Conservation (phyloP, 495 filamentous ascomycete genomes). For the Lasiosphaeris hirsuta region DNA sequence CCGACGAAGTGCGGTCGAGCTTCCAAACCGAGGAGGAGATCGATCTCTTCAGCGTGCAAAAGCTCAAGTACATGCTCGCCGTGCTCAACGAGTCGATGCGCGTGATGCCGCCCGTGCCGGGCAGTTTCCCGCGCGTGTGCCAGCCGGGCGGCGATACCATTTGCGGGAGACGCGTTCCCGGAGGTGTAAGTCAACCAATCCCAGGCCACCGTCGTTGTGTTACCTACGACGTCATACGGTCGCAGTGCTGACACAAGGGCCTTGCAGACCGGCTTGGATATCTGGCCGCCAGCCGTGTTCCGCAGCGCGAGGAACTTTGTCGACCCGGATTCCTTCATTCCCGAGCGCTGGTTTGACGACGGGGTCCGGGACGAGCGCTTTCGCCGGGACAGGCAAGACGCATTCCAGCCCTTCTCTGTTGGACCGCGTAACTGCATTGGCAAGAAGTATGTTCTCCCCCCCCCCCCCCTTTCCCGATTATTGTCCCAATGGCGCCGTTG, state of each 20-base stretch:
- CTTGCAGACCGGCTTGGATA: slow-evolving; percentile 46
- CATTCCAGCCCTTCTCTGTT: slow-evolving; percentile 44
- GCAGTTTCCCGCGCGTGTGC: slow-evolving; percentile 37
- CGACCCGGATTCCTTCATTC: slow-evolving; percentile 44
- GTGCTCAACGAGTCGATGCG: slow-evolving; percentile 52
- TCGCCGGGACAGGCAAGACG: slow-evolving; percentile 41
- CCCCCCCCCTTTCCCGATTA: background rate
- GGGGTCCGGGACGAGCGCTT: slow-evolving; percentile 27
- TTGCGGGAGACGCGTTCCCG: slow-evolving; percentile 40
- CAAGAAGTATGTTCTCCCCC: slow-evolving; percentile 30
- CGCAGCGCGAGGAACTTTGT: slow-evolving; percentile 44
- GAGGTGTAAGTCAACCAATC: slow-evolving; percentile 32
- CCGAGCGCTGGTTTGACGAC: slow-evolving; percentile 49
- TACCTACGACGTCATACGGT: slow-evolving; percentile 2
- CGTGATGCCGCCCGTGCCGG: slow-evolving; percentile 48
- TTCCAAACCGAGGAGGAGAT: slow-evolving; percentile 49
- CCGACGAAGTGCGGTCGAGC: slow-evolving; percentile 43
- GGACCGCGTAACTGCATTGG: slow-evolving; percentile 51
- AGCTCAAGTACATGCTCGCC: slow-evolving; percentile 49
- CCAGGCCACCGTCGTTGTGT: background rate
- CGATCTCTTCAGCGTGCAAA: slow-evolving; percentile 31
- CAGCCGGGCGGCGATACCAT: slow-evolving; percentile 47
- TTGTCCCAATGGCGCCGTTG: background rate
- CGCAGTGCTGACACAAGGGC: background rate
- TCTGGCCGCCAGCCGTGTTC: slow-evolving; percentile 48